phyloP scores from a whole-genome alignment of 2,329 filamentous ascomycete genomes.

The Conoideocrella luteorostrata region DNA sequence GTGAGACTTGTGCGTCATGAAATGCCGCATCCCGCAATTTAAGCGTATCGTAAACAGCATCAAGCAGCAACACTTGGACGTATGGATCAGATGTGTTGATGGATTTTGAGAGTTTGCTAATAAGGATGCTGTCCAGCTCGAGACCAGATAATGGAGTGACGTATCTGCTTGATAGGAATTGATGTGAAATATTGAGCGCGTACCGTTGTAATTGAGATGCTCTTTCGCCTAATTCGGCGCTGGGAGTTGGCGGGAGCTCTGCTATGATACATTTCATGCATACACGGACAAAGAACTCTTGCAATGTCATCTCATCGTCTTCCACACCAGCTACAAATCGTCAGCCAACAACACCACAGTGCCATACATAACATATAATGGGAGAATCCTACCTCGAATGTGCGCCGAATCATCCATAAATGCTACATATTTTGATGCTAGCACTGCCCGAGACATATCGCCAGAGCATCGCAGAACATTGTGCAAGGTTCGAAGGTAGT shows the following conservation, averaged over 20 bases:
- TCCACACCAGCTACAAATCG: slow-evolving; percentile 36
- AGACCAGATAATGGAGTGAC: slow-evolving; percentile 52
- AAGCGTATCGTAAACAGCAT: slow-evolving; percentile 68
- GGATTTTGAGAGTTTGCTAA: slow-evolving; percentile 59
- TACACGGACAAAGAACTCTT: slow-evolving; percentile 61
- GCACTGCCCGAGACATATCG: slow-evolving; percentile 61
- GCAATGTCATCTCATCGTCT: slow-evolving; percentile 53
- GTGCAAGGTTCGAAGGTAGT: slow-evolving; percentile 69
- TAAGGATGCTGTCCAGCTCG: slow-evolving; percentile 63
- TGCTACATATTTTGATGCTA: slow-evolving; percentile 52
- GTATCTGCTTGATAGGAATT: slow-evolving; percentile 60
- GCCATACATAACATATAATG: too few species aligned
- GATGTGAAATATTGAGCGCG: slow-evolving; percentile 63
- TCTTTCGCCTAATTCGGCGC: slow-evolving; percentile 28
- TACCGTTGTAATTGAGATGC: slow-evolving; percentile 64
- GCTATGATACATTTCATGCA: slow-evolving; percentile 55
- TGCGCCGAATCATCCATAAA: slow-evolving; percentile 23
- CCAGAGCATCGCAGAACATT: slow-evolving; percentile 63
- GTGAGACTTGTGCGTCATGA: slow-evolving; percentile 35
- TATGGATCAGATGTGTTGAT: slow-evolving; percentile 58
- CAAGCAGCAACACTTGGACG: slow-evolving; percentile 71
- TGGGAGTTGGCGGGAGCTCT: slow-evolving; percentile 15
- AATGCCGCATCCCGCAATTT: slow-evolving; percentile 50
- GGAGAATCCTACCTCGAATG: slow-evolving; percentile 42
- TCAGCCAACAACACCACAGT: slow-evolving; percentile 15